Evolutionary conservation across 1,284 basidiomycete species (phyloP).

Genomic region (Boletus sp.): DNA sequence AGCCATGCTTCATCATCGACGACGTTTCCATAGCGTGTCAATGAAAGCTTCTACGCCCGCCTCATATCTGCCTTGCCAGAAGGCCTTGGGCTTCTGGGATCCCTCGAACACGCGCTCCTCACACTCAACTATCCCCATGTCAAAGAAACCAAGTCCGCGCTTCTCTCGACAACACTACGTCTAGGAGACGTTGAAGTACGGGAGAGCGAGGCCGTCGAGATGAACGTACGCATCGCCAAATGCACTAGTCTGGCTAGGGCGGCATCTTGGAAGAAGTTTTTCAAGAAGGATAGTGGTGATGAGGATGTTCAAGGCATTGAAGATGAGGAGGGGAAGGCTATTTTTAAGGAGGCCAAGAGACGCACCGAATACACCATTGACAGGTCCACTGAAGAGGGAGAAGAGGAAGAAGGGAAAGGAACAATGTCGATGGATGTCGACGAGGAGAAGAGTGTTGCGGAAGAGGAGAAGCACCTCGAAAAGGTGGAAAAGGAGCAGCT

Average conservation of each 20-base stretch:
- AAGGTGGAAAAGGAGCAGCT: slow-evolving; percentile 73
- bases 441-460: slow-evolving; percentile 31
- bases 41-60: slow-evolving; percentile 73
- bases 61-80: slow-evolving; percentile 43
- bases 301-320: slow-evolving; percentile 31
- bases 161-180: slow-evolving; percentile 61
- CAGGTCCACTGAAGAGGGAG: slow-evolving; percentile 26
- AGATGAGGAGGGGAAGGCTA: slow-evolving; percentile 33
- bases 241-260: slow-evolving; percentile 73
- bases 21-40: slow-evolving; percentile 48
- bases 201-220: slow-evolving; percentile 67
- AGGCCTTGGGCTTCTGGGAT: slow-evolving; percentile 57
- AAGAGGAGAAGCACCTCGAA: slow-evolving; percentile 36
- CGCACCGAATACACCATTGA: slow-evolving; percentile 58
- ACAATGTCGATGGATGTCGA: slow-evolving; percentile 27
- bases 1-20: slow-evolving; percentile 1
- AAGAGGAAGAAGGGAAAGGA: slow-evolving; percentile 17
- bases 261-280: slow-evolving; percentile 81
- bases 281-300: slow-evolving; percentile 27
- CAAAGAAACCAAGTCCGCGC: slow-evolving; percentile 63
- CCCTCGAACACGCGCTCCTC: slow-evolving; percentile 65
- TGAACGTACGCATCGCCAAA: slow-evolving; percentile 79
- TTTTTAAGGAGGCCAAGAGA: slow-evolving; percentile 54
- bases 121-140: slow-evolving; percentile 68
- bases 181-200: slow-evolving; percentile 70